A percentile compares a stretch with the other conserved stretches of the same genome.
Conservation (phyloP, 345 rosid genomes). For the Gossypium australe region DNA sequence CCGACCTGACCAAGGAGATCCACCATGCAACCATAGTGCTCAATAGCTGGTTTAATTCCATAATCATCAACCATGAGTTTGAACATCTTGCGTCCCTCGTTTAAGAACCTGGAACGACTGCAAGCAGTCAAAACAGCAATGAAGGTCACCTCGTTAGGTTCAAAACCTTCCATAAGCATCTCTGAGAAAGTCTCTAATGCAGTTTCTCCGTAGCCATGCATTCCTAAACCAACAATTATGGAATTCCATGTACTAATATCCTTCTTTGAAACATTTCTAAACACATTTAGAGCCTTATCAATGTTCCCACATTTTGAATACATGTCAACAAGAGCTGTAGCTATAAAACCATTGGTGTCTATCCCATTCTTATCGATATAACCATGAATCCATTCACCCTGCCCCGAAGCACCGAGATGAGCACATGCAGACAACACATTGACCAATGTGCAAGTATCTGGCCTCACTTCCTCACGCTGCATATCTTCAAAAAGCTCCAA, state of each 20-base stretch:
- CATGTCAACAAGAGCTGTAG: conserved; percentile 54
- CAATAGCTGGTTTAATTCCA: conserved; percentile 40
- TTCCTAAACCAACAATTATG: conserved; percentile 40
- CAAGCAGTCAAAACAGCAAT: conserved; percentile 45
- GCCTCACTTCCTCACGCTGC: conserved; percentile 27
- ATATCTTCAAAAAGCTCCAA: conserved; percentile 36
- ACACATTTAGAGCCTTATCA: conserved; percentile 44
- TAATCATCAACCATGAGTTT: conserved; percentile 34
- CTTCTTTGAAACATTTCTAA: conserved; percentile 27
- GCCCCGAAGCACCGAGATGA: conserved; percentile 36
- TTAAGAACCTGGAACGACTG: conserved; percentile 44
- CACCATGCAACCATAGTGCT: conserved; percentile 49
- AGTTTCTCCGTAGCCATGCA: conserved; percentile 35
- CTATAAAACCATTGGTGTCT: conserved; percentile 22
- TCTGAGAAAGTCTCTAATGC: conserved; percentile 43
- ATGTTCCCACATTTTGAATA: conserved; percentile 49
- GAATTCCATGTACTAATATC: conserved; percentile 54
- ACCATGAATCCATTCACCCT: conserved; percentile 44
- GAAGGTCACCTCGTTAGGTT: conserved; percentile 39
- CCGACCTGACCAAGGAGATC: conserved; percentile 41
- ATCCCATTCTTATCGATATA: conserved; percentile 36
- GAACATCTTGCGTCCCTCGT: conserved; percentile 34
- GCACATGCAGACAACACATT: conserved; percentile 47
- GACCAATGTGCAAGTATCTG: conserved; percentile 37
- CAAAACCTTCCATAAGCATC: conserved; percentile 42